Percentiles rank a stretch among this genome's conserved stretches.
phyloP scores from a whole-genome alignment of 164 flowering plant genomes.

The Umbilicus rupestris region DNA sequence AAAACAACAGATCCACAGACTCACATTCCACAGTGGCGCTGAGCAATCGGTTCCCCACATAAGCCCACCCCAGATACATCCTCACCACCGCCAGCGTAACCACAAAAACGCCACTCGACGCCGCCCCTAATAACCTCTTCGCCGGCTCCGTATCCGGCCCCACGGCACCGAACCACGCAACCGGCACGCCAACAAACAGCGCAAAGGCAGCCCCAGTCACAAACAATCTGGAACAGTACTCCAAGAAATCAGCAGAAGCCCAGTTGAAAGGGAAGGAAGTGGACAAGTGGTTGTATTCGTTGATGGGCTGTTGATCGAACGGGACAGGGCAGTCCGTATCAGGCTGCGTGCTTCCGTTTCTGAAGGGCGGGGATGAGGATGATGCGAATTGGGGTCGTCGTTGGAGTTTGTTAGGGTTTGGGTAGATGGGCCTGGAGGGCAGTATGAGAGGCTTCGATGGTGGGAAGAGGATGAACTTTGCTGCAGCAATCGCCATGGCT shows the following conservation, averaged over 20 bases:
- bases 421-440: not conserved
- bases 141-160: conserved; percentile 44
- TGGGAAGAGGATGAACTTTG: not conserved
- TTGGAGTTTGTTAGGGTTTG: not conserved
- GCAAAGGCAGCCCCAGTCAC: conserved; percentile 53
- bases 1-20: not conserved
- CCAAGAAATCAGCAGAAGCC: conserved; percentile 54
- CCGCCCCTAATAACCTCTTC: conserved; percentile 38
- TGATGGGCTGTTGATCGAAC: conserved; percentile 68
- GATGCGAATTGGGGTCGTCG: not conserved
- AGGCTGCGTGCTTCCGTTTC: conserved; percentile 31
- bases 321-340: conserved; percentile 94
- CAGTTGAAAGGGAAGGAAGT: conserved; percentile 70
- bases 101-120: conserved; percentile 55
- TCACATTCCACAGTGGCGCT: conserved; percentile 95
- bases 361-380: conserved; percentile 1
- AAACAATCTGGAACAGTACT: conserved; percentile 39
- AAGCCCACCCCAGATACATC: conserved; percentile 97
- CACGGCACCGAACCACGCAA: conserved; percentile 62
- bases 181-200: conserved; percentile 69
- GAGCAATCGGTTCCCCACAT: conserved; percentile 83
- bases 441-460: not conserved
- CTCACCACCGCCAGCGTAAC: conserved; percentile 69
- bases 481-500: not conserved
- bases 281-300: conserved; percentile 64